Evolutionary conservation across 1,284 basidiomycete genomes (phyloP).

Genomic region (Pyrrhoderma noxium): DNA sequence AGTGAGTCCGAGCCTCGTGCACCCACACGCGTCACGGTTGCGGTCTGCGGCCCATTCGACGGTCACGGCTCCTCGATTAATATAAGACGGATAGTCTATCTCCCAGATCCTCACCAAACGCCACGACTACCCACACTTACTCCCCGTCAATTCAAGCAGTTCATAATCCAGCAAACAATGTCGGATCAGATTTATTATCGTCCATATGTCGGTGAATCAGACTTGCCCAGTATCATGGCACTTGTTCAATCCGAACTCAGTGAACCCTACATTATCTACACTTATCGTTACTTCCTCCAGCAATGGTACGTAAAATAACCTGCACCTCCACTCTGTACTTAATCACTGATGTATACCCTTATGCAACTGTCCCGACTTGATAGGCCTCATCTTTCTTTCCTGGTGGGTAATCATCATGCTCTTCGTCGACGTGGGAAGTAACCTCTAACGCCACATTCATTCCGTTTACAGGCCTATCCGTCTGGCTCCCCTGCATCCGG

Average conservation of each 20-base stretch:
- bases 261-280: conserved; percentile 51
- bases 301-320: conserved; percentile 37
- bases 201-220: conserved; percentile 31
- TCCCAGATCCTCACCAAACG: no score
- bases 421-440: neutral
- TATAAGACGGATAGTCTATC: no score
- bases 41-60: neutral
- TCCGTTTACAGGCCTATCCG: conserved; percentile 46
- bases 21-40: neutral
- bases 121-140: no score
- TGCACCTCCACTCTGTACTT: neutral
- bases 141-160: no score
- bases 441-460: neutral
- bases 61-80: neutral
- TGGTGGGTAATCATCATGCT: conserved; percentile 47
- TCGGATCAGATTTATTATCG: conserved; percentile 23
- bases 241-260: conserved; percentile 42
- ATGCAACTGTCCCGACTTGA: neutral
- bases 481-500: conserved; percentile 35
- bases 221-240: conserved; percentile 34
- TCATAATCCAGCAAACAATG: neutral
- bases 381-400: conserved; percentile 91
- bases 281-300: conserved; percentile 46
- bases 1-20: neutral
- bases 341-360: neutral